A percentile compares a stretch with the other conserved stretches of the same genome.
These are phyloP conservation scores for Solanum habrochaites DNA, from an alignment of 257 asterid genomes.

Conservation along the genomic window DNA sequence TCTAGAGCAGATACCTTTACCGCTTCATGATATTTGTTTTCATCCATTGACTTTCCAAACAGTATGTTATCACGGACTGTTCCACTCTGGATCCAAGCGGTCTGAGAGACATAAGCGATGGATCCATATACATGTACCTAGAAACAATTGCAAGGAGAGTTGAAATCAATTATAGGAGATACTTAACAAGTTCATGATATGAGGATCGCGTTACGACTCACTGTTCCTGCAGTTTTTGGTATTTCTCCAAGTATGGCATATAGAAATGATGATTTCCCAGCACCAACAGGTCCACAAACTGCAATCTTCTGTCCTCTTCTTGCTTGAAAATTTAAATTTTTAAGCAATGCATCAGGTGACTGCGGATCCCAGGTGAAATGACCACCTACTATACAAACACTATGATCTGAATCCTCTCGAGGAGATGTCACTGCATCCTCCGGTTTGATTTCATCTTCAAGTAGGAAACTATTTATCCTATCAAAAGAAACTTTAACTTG, in stretches of 20 bases:
- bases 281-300: constrained; percentile 68
- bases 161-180: background rate
- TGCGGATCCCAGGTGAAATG: constrained; percentile 54
- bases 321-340: constrained; percentile 19
- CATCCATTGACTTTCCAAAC: constrained; percentile 58
- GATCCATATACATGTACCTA: constrained; percentile 57
- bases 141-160: background rate
- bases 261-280: constrained; percentile 66
- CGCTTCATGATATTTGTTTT: constrained; percentile 36
- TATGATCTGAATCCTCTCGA: background rate
- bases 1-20: constrained; percentile 48
- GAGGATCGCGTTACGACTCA: constrained; percentile 13
- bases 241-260: constrained; percentile 61
- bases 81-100: constrained; percentile 81
- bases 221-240: constrained; percentile 52
- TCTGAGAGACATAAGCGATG: constrained; percentile 70
- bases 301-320: constrained; percentile 47
- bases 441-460: constrained; percentile 52
- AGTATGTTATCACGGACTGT: constrained; percentile 61
- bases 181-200: background rate
- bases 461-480: constrained; percentile 44
- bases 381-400: constrained; percentile 25
- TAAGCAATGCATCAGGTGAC: constrained; percentile 13
- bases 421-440: constrained; percentile 1
- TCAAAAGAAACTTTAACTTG: constrained; percentile 65